Conservation (phyloP, 495 filamentous ascomycete species). For the Penicillium malachiteum region DNA sequence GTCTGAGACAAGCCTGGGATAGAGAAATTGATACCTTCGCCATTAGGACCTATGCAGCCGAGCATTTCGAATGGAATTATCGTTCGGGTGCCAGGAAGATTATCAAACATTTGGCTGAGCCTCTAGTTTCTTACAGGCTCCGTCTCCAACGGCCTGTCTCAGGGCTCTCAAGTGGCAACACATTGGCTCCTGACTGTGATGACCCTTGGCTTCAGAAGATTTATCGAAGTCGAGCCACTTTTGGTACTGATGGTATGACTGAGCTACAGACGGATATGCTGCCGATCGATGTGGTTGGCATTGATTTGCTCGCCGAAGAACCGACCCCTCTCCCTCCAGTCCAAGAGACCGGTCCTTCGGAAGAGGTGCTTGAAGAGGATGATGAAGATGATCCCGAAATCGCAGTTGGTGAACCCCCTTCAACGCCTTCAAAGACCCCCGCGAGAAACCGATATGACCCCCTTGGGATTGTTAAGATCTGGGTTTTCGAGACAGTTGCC, state of each 20-base stretch:
- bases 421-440: slow-evolving; percentile 29
- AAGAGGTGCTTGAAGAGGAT: slow-evolving; percentile 31
- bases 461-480: slow-evolving; percentile 62
- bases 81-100: slow-evolving; percentile 79
- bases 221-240: slow-evolving; percentile 64
- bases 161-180: slow-evolving; percentile 14
- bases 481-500: slow-evolving; percentile 73
- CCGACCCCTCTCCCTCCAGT: slow-evolving; percentile 51
- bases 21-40: slow-evolving; percentile 62
- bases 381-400: slow-evolving; percentile 52
- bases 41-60: slow-evolving; percentile 68
- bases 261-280: slow-evolving; percentile 78
- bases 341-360: slow-evolving; percentile 37
- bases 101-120: slow-evolving; percentile 76
- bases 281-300: slow-evolving; percentile 71
- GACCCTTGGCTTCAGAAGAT: slow-evolving; percentile 53
- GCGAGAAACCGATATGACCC: slow-evolving; percentile 68
- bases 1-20: slow-evolving; percentile 58
- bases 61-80: slow-evolving; percentile 84
- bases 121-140: slow-evolving; percentile 67
- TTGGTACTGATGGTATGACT: slow-evolving; percentile 67
- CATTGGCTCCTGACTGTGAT: slow-evolving; percentile 30
- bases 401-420: slow-evolving; percentile 24
- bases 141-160: slow-evolving; percentile 33
- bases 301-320: slow-evolving; percentile 70